Evolutionary conservation across 306 rosid genomes (phyloP).

Genomic region (Fragaria iinumae): DNA sequence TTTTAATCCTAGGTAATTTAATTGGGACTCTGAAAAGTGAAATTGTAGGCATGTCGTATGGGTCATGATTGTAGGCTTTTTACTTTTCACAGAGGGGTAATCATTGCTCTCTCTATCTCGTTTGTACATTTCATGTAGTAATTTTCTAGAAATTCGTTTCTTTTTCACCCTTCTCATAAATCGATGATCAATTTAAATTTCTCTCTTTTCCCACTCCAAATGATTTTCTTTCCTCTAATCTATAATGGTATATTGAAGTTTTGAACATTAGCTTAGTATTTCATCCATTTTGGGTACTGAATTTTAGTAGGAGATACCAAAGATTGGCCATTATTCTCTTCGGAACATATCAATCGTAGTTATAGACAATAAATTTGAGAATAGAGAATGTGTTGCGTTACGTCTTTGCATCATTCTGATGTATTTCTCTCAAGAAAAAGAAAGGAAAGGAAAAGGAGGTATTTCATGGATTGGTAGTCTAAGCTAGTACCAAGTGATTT

Average conservation of each 20-base stretch:
- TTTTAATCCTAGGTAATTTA: constrained; percentile 35
- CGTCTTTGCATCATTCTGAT: too few species aligned
- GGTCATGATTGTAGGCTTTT: constrained; percentile 24
- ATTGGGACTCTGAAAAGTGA: not conserved
- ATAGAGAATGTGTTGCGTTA: too few species aligned
- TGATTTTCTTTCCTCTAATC: too few species aligned
- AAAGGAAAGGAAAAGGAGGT: not conserved
- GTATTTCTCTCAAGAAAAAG: too few species aligned
- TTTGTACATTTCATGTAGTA: constrained; percentile 38
- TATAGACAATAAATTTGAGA: too few species aligned
- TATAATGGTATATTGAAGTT: too few species aligned
- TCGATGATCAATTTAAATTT: not conserved
- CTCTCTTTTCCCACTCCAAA: not conserved
- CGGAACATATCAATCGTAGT: too few species aligned
- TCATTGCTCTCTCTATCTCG: constrained; percentile 15
- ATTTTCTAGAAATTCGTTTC: constrained; percentile 26
- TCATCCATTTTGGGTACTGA: too few species aligned
- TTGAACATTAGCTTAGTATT: too few species aligned
- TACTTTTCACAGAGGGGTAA: constrained; percentile 22
- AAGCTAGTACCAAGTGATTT: not conserved
- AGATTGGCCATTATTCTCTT: too few species aligned
- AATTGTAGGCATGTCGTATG: constrained; percentile 5
- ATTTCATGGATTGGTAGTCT: not conserved
- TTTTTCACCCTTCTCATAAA: not conserved
- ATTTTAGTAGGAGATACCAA: too few species aligned